Evolutionary conservation across 2,329 filamentous ascomycete genomes (phyloP), one percentile per base, ranked within the genome.

Genomic region (Aspergillus aculeatus): DNA sequence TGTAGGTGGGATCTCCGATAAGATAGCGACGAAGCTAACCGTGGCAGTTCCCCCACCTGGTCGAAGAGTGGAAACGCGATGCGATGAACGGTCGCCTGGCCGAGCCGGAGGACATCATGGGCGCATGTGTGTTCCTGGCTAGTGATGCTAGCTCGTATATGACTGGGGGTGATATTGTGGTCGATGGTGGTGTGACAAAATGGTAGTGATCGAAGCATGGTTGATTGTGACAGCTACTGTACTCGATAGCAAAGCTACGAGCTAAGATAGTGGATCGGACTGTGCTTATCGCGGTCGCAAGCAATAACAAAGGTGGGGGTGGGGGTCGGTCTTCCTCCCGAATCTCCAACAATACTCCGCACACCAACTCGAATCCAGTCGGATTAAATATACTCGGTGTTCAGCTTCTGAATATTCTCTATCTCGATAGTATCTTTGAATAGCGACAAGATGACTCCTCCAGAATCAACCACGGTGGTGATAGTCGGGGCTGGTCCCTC

Each of bases 31-130:
- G 38, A 3, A 6, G 44, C 59, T 62, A 53, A 65, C 52, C 14
- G 6, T 32, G 7, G 66, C 71, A 73, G 38, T 82, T 82, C 52
- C 76, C 79, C 3, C 73, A 82, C 65, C 71, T 82, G 1, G 64
- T 82, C 0, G 80, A 82, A 50, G 71, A 74, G 4, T 83, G 80
- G 81, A 81, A 82, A 62, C 72, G 77, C 5, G 80, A 82, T 60
- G 78, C 79, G 9, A 82, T 82, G 79, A 80, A 78, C 35, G 71
- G 74, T 5, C 69, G 78, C 1, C 76, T 83, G 12, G 80, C 79
- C 2, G 74, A 80, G 64, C 81, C 81, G 0, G 78, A 83, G 58
- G 81, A 83, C 54, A 80, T 83, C 31, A 78, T 77, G 66, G 80
- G 80, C 11, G 79, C 77, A 0, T 80, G 78, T 64, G 75, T 82